Percentiles rank a stretch among this genome's conserved stretches.
phyloP scores from a whole-genome alignment of 2,329 filamentous ascomycete species.

The Aspergillus piperis region DNA sequence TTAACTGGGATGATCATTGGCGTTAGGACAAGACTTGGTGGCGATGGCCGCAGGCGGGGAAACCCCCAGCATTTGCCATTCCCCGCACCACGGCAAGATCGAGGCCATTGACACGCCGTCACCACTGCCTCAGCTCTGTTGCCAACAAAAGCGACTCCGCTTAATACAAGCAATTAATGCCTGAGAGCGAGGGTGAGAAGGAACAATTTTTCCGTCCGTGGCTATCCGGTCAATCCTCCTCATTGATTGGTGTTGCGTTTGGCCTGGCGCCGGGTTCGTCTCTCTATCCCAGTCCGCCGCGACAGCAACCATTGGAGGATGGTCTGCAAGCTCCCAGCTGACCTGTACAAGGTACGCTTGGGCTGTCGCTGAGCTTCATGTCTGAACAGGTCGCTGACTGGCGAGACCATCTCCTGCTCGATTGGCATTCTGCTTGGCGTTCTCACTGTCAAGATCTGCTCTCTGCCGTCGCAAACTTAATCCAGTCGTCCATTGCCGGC shows the following conservation, averaged over 20 bases:
- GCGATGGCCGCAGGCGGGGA: constrained; percentile 3
- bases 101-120: not conserved
- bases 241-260: not conserved
- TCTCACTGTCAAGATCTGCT: not conserved
- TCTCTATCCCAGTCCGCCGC: not conserved
- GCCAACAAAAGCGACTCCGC: constrained; percentile 1
- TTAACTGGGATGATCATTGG: not conserved
- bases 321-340: not conserved
- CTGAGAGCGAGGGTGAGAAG: not conserved
- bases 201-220: constrained; percentile 2
- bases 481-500: not conserved
- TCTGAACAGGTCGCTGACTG: not conserved
- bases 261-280: constrained; percentile 1
- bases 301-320: not conserved
- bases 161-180: constrained; percentile 1
- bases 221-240: not conserved
- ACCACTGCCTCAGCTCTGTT: not conserved
- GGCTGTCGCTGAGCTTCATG: not conserved
- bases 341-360: not conserved
- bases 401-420: not conserved
- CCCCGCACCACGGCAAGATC: not conserved
- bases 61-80: not conserved
- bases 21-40: not conserved
- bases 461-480: not conserved
- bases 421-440: not conserved